Conservation (phyloP, 2,329 filamentous ascomycete species). For the Knufia fluminis region DNA sequence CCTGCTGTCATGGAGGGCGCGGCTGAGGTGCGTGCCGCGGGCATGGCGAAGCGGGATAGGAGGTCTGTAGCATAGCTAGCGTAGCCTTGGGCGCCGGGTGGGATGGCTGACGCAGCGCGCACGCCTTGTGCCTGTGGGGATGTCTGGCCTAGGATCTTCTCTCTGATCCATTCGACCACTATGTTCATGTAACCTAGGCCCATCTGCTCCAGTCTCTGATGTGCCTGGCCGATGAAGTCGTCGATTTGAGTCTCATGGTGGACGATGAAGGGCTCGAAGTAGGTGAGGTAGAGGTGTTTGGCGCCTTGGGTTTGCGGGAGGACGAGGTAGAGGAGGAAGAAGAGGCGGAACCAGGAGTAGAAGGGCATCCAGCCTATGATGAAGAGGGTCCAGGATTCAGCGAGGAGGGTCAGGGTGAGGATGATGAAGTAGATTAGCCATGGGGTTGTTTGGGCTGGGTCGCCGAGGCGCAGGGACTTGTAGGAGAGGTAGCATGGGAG, state of each 20-base stretch:
- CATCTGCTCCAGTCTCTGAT: conserved; percentile 66
- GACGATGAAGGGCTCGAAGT: conserved; percentile 79
- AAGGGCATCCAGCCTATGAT: conserved; percentile 86
- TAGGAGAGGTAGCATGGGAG: conserved; percentile 96
- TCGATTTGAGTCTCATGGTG: conserved; percentile 86
- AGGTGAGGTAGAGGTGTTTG: conserved; percentile 70
- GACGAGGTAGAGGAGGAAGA: conserved; percentile 86
- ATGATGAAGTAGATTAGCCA: conserved; percentile 99
- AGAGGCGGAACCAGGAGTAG: conserved; percentile 81
- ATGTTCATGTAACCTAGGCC: conserved; percentile 68
- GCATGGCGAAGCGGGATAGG: conserved; percentile 77
- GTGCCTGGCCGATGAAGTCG: conserved; percentile 70
- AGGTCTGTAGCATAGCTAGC: conserved; percentile 65
- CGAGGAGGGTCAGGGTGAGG: conserved; percentile 67
- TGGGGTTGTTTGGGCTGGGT: conserved; percentile 81
- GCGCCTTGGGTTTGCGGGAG: conserved; percentile 96
- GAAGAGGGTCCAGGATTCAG: conserved; percentile 81
- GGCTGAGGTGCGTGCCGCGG: conserved; percentile 52
- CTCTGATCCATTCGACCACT: conserved; percentile 61
- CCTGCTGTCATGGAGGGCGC: conserved; percentile 24
- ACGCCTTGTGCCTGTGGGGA: conserved; percentile 42
- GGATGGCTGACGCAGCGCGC: conserved; percentile 23
- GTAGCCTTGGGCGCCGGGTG: conserved; percentile 29
- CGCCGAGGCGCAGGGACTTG: conserved; percentile 88
- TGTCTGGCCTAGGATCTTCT: conserved; percentile 69